Evolutionary conservation across 441 rosid species (phyloP), one percentile per base, ranked within the genome.

Genomic region (Macaranga tanarius): DNA sequence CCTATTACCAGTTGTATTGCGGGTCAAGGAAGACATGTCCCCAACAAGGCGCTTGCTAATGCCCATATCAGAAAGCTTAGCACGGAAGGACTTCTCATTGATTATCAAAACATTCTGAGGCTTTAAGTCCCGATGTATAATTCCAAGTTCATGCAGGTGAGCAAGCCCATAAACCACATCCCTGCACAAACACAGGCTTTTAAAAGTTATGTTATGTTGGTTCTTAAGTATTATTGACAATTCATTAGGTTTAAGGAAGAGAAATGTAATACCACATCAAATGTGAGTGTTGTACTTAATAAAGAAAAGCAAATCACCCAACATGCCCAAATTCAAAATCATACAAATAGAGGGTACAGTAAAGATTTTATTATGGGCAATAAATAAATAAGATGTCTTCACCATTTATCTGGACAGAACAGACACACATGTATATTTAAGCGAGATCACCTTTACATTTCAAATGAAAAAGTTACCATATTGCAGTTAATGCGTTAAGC

Each of bases 61-160:
- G 69, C 98, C 98, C 99, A 95, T 95, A 81, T 95, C 99, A 12
- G 98, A 92, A 71, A 95, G 80, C 84, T 92, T 95, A 12, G 99
- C 99, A 79, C 88, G 82, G 15, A 89, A 38, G 63, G 89, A 75
- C 81, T 81, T 87, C 62, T 87, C 84, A 79, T 81, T 89, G 69
- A 82, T 81, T 70, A 95, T 91, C 89, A 91, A 85, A 42, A 95
- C 97, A 86, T 92, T 92, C 73, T 88, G 98, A 76, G 99, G 99
- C 87, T 91, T 95, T 72, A 95, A 82, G 81, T 92, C 99, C 62
- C 96, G 83, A 81, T 91, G 99, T 64, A 92, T 82, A 48, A 95
- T 92, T 77, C 98, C 96, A 78, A 92, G 81, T 71, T 91, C 97
- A 82, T 95, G 98, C 75, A 95, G 81, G 86, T 95, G 99, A 75